A percentile compares a stretch with the other conserved stretches of the same genome.
phyloP scores from a whole-genome alignment of 2,329 filamentous ascomycete species.

The Sclerotinia nivalis region DNA sequence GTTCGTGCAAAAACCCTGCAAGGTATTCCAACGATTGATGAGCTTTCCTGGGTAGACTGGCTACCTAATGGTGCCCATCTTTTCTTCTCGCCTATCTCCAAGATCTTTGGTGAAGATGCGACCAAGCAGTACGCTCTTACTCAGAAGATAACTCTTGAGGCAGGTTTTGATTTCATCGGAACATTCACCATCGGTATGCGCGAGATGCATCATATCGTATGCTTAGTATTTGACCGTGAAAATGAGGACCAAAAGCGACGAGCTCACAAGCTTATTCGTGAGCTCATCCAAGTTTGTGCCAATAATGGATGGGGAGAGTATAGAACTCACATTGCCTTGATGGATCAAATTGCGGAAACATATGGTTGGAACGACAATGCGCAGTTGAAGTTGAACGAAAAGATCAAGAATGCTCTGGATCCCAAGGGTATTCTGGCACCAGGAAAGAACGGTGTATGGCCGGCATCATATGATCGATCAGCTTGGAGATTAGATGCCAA shows the following conservation, averaged over 20 bases:
- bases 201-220: constrained; percentile 58
- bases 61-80: constrained; percentile 53
- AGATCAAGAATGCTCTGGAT: constrained; percentile 50
- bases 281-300: constrained; percentile 46
- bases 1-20: constrained; percentile 40
- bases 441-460: constrained; percentile 46
- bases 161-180: constrained; percentile 53
- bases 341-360: constrained; percentile 49
- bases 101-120: constrained; percentile 51
- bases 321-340: constrained; percentile 48
- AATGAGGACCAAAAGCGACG: constrained; percentile 44
- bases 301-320: constrained; percentile 49
- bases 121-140: constrained; percentile 48
- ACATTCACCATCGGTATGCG: constrained; percentile 51
- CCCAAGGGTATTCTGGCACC: constrained; percentile 51
- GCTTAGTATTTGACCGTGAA: constrained; percentile 53
- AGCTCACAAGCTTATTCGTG: constrained; percentile 44
- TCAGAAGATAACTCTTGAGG: constrained; percentile 44
- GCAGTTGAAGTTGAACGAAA: constrained; percentile 47
- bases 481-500: constrained; percentile 19
- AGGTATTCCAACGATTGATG: constrained; percentile 37
- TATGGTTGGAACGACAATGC: constrained; percentile 48
- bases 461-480: constrained; percentile 25
- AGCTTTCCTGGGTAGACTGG: constrained; percentile 51
- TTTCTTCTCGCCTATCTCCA: constrained; percentile 55